Evolutionary conservation across 176 grass and related monocot genomes (phyloP).

Genomic region (Oryza glaberrima): DNA sequence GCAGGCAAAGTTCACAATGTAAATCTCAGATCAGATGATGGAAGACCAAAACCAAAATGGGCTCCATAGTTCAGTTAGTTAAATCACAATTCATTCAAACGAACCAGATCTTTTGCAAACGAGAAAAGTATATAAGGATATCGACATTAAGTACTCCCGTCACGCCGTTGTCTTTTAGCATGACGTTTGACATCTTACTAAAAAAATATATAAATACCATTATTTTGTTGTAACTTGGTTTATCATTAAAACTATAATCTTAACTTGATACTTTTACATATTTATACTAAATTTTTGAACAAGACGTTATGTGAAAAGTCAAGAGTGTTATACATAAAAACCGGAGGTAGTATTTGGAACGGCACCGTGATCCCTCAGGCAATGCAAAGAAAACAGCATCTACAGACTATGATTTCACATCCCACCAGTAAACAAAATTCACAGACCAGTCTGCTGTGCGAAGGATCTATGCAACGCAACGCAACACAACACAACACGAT

Average conservation of each 20-base stretch:
- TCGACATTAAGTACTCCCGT: neutral
- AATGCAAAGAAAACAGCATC: slow-evolving; percentile 8
- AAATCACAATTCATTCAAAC: neutral
- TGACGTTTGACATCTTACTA: no score
- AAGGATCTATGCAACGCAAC: neutral
- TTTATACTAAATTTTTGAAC: no score
- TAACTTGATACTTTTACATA: no score
- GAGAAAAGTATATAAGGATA: neutral
- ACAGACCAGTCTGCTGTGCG: neutral
- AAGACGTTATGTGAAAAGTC: no score
- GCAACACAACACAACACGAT: neutral
- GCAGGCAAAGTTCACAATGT: neutral
- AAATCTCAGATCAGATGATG: neutral
- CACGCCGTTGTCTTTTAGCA: no score
- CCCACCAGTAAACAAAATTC: neutral
- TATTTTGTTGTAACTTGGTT: no score
- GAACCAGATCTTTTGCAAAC: neutral
- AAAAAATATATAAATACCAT: no score
- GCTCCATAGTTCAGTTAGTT: neutral
- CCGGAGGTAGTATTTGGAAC: neutral
- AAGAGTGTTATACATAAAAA: no score
- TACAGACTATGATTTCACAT: neutral
- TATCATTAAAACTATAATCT: no score
- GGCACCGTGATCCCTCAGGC: slow-evolving; percentile 9
- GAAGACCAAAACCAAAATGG: neutral